Conservation (phyloP, 495 filamentous ascomycete species). For the Lasiosphaeriaceae sp. region DNA sequence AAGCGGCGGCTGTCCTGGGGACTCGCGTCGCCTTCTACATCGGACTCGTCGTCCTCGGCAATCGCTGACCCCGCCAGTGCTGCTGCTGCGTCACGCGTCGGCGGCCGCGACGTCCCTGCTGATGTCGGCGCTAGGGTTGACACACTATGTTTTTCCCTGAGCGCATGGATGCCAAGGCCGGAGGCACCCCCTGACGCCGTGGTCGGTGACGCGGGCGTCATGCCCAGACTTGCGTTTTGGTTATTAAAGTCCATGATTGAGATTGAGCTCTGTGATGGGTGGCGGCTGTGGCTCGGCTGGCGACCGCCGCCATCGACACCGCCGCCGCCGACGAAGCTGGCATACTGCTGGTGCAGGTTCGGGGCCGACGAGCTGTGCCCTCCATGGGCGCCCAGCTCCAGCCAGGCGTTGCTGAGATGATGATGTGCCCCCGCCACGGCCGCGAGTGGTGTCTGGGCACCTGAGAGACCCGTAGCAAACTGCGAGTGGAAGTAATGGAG, state of each 20-base stretch:
- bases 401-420: conserved; percentile 38
- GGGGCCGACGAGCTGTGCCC: conserved; percentile 28
- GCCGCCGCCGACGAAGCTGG: conserved; percentile 5
- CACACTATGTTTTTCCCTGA: conserved; percentile 50
- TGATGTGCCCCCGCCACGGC: conserved; percentile 70
- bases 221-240: conserved; percentile 1
- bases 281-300: conserved; percentile 32
- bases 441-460: conserved; percentile 80
- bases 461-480: conserved; percentile 72
- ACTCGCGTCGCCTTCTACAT: conserved; percentile 6
- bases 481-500: conserved; percentile 88
- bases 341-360: conserved; percentile 20
- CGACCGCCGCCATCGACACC: conserved; percentile 4
- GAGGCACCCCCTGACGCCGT: conserved; percentile 4
- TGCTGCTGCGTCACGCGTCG: conserved; percentile 37
- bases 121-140: conserved; percentile 49
- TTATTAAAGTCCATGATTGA: conserved; percentile 37
- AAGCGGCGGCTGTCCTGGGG: conserved; percentile 28
- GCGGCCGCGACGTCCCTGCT: conserved; percentile 43
- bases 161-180: conserved; percentile 21
- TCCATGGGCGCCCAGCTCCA: conserved; percentile 37
- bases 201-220: conserved; percentile 1
- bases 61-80: conserved; percentile 18
- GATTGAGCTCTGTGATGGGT: conserved; percentile 42
- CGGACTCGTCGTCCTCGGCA: conserved; percentile 11